Conservation (phyloP, 2,329 filamentous ascomycete species). For the Cladobotryum mycophilum region DNA sequence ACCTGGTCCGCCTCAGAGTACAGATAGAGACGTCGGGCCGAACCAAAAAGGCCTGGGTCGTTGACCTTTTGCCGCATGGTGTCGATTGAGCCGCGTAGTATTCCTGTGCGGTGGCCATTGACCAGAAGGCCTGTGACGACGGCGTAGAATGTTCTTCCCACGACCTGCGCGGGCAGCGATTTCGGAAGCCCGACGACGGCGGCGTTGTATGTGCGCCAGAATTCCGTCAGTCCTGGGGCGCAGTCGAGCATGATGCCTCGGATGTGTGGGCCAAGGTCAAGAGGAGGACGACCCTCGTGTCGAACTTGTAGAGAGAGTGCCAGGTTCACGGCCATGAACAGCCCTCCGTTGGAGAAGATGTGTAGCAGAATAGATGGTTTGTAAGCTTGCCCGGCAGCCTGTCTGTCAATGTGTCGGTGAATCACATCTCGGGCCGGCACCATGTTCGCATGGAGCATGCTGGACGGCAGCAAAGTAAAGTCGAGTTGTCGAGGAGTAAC, state of each 20-base stretch:
- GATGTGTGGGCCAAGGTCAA: background rate
- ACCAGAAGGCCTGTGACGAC: background rate
- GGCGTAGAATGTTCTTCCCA: background rate
- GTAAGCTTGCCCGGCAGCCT: background rate
- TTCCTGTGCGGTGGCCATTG: background rate
- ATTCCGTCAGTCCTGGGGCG: constrained; percentile 3
- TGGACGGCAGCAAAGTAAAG: background rate
- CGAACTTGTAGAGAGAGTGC: background rate
- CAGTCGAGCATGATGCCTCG: constrained; percentile 2
- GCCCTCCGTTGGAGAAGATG: constrained; percentile 8
- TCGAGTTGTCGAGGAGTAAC: background rate
- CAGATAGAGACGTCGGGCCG: background rate
- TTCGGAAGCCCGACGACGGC: background rate
- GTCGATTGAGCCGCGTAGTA: background rate
- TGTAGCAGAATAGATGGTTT: constrained; percentile 1
- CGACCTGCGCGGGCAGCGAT: background rate
- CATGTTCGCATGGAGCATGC: background rate
- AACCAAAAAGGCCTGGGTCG: constrained; percentile 1
- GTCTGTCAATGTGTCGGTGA: background rate
- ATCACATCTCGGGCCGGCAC: constrained; percentile 1
- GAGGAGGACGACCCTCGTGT: background rate
- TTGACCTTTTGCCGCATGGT: background rate
- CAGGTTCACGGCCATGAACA: constrained; percentile 1
- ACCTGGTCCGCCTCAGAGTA: constrained; percentile 2
- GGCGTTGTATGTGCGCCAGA: background rate